These are phyloP conservation scores for Aspergillus sp. DNA, from an alignment of 2,329 filamentous ascomycete species.

Conservation along the genomic window DNA sequence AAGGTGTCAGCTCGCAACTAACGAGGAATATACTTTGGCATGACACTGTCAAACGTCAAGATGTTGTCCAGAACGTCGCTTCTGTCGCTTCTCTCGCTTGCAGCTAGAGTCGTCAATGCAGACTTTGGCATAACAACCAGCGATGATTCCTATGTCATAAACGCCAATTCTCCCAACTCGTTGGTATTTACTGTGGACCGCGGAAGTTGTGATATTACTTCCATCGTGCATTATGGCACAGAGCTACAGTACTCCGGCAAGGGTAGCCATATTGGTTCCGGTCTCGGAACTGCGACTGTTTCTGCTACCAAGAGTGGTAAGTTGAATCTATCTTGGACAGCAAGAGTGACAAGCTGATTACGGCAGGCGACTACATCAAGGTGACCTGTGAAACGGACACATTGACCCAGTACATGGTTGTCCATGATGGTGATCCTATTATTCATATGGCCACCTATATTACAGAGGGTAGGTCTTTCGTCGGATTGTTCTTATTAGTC, in stretches of 20 bases:
- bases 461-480: no score
- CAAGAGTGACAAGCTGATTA: neutral
- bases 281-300: conserved; percentile 61
- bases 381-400: conserved; percentile 61
- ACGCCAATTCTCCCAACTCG: conserved; percentile 52
- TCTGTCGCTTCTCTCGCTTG: conserved; percentile 23
- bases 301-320: conserved; percentile 45
- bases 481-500: no score
- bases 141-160: conserved; percentile 43
- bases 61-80: conserved; percentile 24
- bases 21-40: neutral
- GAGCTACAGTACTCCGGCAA: conserved; percentile 59
- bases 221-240: conserved; percentile 60
- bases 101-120: conserved; percentile 25
- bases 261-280: conserved; percentile 60
- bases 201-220: conserved; percentile 64
- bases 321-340: neutral
- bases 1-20: neutral
- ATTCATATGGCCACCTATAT: conserved; percentile 66
- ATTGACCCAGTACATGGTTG: conserved; percentile 66
- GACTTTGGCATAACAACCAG: conserved; percentile 32
- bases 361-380: conserved; percentile 55
- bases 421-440: conserved; percentile 60
- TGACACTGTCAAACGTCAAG: neutral
- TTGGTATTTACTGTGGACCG: conserved; percentile 55